Conservation (phyloP, 2,329 filamentous ascomycete genomes). For the Fusarium sp. region DNA sequence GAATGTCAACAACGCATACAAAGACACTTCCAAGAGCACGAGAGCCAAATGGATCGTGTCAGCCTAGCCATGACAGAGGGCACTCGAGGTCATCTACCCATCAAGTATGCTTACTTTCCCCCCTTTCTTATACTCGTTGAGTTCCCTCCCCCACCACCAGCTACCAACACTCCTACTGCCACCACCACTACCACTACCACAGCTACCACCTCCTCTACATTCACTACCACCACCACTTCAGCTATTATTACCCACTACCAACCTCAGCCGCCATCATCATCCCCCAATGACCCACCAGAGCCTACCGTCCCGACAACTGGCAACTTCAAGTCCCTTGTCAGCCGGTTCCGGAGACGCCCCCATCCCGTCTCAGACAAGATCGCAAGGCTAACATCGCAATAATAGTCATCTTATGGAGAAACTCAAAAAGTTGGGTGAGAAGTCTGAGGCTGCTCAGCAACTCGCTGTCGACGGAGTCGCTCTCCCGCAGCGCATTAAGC, state of each 20-base stretch:
- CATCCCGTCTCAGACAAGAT: conserved; percentile 46
- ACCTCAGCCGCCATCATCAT: conserved; percentile 7
- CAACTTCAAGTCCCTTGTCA: conserved; percentile 41
- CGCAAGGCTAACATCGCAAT: conserved; percentile 46
- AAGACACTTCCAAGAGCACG: conserved; percentile 71
- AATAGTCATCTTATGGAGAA: conserved; percentile 68
- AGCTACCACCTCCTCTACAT: conserved; percentile 1
- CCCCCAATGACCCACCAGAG: conserved; percentile 15
- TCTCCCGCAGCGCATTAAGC: conserved; percentile 60
- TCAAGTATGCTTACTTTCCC: conserved; percentile 63
- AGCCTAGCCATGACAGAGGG: conserved; percentile 69
- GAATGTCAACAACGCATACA: conserved; percentile 68
- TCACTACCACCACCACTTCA: conserved; percentile 12
- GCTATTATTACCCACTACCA: background rate
- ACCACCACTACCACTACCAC: conserved; percentile 18
- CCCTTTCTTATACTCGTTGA: conserved; percentile 50
- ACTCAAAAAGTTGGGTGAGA: conserved; percentile 60
- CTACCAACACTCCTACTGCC: background rate
- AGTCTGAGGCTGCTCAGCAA: conserved; percentile 48
- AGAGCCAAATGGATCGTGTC: conserved; percentile 63
- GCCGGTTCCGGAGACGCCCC: conserved; percentile 43
- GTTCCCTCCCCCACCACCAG: conserved; percentile 21
- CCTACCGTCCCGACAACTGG: conserved; percentile 33
- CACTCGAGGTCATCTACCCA: conserved; percentile 62
- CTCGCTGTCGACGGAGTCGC: conserved; percentile 47